Percentiles rank a stretch among this genome's conserved stretches.
Evolutionary conservation across 2,329 filamentous ascomycete species (phyloP).

Genomic region (Dothistroma pini): DNA sequence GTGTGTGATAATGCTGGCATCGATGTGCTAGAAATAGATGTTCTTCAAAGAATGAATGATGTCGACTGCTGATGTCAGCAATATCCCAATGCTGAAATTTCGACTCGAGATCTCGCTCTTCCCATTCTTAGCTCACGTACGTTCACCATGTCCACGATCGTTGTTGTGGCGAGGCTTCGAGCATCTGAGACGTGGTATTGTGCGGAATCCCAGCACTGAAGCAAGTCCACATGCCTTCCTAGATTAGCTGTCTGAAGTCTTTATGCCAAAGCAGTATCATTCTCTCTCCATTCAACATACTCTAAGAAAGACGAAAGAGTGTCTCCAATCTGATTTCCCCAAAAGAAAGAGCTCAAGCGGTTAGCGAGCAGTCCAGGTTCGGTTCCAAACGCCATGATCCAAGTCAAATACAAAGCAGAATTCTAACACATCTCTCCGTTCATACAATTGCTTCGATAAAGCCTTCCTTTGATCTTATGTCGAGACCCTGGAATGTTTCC

Average conservation of each 20-base stretch:
- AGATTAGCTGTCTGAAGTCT: no score
- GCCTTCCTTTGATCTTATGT: neutral
- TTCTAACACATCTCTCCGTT: neutral
- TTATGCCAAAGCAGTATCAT: neutral
- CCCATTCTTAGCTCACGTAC: no score
- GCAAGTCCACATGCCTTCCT: no score
- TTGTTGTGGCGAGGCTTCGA: no score
- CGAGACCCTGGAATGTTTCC: neutral
- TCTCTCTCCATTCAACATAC: neutral
- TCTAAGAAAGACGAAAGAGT: constrained; percentile 6
- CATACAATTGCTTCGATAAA: neutral
- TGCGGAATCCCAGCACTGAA: no score
- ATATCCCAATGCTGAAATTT: neutral
- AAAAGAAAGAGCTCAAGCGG: constrained; percentile 7
- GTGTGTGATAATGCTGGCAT: neutral
- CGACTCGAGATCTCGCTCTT: no score
- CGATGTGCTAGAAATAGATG: neutral
- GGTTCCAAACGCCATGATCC: neutral
- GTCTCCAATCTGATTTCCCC: constrained; percentile 5
- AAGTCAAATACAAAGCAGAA: neutral
- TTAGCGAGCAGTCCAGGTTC: constrained; percentile 6
- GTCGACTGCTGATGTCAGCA: neutral
- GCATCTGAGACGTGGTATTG: no score
- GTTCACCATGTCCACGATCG: no score
- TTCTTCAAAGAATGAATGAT: neutral